A percentile compares a stretch with the other conserved stretches of the same genome.
Evolutionary conservation across 768 basidiomycete genomes (phyloP).

Genomic region (Mycena polygramma): DNA sequence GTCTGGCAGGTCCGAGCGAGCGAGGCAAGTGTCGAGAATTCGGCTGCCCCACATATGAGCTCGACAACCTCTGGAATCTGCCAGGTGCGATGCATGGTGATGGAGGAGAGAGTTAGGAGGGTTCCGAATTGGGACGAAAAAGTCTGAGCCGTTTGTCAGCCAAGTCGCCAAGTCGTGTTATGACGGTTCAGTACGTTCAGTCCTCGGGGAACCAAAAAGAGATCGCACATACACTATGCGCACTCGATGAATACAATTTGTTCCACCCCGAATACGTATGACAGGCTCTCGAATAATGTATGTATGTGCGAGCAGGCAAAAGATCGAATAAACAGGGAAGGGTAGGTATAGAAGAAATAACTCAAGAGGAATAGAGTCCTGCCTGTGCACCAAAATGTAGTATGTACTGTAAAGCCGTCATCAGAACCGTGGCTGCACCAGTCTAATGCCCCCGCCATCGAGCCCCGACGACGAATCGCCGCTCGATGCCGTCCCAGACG

Average conservation of each 20-base stretch:
- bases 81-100: background rate
- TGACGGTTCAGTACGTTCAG: too few relatives aligned
- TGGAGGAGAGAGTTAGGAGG: background rate
- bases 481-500: slow-evolving; percentile 31
- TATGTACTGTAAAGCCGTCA: background rate
- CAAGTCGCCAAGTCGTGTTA: too few relatives aligned
- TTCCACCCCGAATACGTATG: slow-evolving; percentile 9
- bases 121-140: background rate
- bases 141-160: too few relatives aligned
- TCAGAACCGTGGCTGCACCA: slow-evolving; percentile 51
- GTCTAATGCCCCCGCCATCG: slow-evolving; percentile 50
- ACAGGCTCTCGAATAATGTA: slow-evolving; percentile 16
- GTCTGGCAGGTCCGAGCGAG: too few relatives aligned
- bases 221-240: too few relatives aligned
- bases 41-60: background rate
- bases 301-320: too few relatives aligned
- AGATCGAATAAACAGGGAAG: too few relatives aligned
- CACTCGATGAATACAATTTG: slow-evolving; percentile 9
- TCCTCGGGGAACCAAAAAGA: too few relatives aligned
- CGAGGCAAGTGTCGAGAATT: too few relatives aligned
- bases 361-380: background rate
- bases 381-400: slow-evolving; percentile 7
- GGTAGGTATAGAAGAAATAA: background rate
- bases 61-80: background rate
- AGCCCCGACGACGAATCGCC: background rate